Evolutionary conservation across 176 grass and related monocot species (phyloP).

Genomic region (Phragmites australis): DNA sequence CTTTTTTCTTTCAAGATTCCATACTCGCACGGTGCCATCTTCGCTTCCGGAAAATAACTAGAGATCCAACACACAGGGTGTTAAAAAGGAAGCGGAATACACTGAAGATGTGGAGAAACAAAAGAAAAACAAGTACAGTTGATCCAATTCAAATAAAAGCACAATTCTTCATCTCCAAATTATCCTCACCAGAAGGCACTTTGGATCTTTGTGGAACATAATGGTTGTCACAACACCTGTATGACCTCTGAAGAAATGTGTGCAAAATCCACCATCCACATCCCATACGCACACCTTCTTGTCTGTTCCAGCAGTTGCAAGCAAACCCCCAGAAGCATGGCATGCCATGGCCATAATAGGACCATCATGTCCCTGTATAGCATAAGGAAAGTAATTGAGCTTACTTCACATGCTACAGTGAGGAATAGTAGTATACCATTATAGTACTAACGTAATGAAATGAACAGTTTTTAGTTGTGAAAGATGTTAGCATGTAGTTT

Average conservation of each 20-base stretch:
- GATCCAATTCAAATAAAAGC: not conserved
- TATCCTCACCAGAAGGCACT: slow-evolving; percentile 73
- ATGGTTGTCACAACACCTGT: slow-evolving; percentile 72
- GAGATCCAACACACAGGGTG: slow-evolving; percentile 41
- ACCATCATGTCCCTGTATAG: slow-evolving; percentile 83
- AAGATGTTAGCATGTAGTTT: slow-evolving; percentile 5
- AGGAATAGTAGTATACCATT: not conserved
- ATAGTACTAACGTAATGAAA: not conserved
- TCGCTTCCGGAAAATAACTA: slow-evolving; percentile 92
- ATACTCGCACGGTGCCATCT: slow-evolving; percentile 72
- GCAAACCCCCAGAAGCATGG: slow-evolving; percentile 93
- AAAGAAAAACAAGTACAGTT: not conserved
- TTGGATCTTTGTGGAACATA: slow-evolving; percentile 85
- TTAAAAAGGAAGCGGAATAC: slow-evolving; percentile 11
- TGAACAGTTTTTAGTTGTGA: not conserved
- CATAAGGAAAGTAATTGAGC: slow-evolving; percentile 29
- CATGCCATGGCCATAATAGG: slow-evolving; percentile 92
- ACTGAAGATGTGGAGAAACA: not conserved
- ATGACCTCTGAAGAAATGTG: slow-evolving; percentile 92
- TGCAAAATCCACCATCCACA: slow-evolving; percentile 98
- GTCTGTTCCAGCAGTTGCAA: slow-evolving; percentile 89
- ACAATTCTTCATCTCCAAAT: slow-evolving; percentile 12
- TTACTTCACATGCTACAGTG: not conserved
- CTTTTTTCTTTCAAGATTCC: slow-evolving; percentile 87
- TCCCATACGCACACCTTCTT: slow-evolving; percentile 93